A percentile compares a stretch with the other conserved stretches of the same genome.
Evolutionary conservation across 2,329 filamentous ascomycete genomes (phyloP).

Genomic region (Emergomyces orientalis): DNA sequence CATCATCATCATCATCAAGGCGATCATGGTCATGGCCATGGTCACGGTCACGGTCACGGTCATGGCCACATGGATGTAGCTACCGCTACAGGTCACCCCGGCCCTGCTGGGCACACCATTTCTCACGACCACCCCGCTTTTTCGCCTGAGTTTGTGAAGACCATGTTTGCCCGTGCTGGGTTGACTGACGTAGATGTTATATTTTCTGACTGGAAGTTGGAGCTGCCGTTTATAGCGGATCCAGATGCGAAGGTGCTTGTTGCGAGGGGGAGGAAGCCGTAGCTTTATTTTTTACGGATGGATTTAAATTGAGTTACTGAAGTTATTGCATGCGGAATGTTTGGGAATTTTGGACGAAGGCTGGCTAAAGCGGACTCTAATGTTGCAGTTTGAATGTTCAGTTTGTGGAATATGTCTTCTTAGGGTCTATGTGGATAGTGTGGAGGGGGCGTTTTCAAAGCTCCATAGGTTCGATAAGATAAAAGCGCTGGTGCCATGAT

Average conservation of each 20-base stretch:
- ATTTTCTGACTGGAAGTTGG: slow-evolving; percentile 12
- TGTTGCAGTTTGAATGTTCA: not conserved
- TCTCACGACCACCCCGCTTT: slow-evolving; percentile 12
- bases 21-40: not conserved
- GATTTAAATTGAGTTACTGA: not conserved
- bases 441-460: too few species aligned
- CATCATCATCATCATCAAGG: not conserved
- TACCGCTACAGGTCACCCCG: not conserved
- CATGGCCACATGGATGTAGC: not conserved
- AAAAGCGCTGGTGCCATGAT: not conserved
- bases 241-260: slow-evolving; percentile 12
- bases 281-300: not conserved
- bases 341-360: not conserved
- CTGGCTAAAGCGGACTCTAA: not conserved
- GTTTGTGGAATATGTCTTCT: not conserved
- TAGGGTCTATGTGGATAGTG: too few species aligned
- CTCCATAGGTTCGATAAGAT: not conserved
- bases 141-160: slow-evolving; percentile 9
- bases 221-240: slow-evolving; percentile 11
- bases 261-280: slow-evolving; percentile 13
- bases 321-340: not conserved
- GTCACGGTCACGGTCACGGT: not conserved
- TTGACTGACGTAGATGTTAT: slow-evolving; percentile 8
- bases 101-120: slow-evolving; percentile 13
- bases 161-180: slow-evolving; percentile 9